Conservation (phyloP, 176 grass and related monocot genomes). For the Cenchrus purpureus region DNA sequence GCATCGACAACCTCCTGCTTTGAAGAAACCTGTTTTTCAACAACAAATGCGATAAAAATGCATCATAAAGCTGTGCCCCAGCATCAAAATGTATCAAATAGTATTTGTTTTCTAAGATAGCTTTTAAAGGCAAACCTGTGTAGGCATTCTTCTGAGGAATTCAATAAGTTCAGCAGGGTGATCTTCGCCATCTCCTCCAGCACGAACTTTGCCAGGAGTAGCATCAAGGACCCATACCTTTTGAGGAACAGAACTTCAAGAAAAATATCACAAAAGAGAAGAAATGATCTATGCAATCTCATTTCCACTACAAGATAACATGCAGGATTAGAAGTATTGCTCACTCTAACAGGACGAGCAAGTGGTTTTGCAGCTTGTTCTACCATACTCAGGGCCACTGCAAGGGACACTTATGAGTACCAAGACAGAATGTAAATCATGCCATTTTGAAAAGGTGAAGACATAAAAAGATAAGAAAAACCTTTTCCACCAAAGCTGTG, state of each 20-base stretch:
- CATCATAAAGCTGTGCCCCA: background rate
- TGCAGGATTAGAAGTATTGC: background rate
- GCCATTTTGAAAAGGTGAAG: background rate
- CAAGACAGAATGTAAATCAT: background rate
- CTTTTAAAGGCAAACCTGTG: slow-evolving; percentile 49
- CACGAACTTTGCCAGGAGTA: slow-evolving; percentile 87
- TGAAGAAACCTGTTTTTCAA: slow-evolving; percentile 66
- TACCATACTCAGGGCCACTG: slow-evolving; percentile 98
- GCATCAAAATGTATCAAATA: background rate
- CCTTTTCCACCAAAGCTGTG: slow-evolving; percentile 99
- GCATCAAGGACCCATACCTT: slow-evolving; percentile 99
- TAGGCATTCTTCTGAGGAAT: slow-evolving; percentile 79
- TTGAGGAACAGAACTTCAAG: slow-evolving; percentile 40
- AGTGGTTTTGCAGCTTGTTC: slow-evolving; percentile 99
- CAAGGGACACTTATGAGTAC: slow-evolving; percentile 27
- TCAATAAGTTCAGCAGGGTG: slow-evolving; percentile 91
- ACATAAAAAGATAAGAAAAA: slow-evolving; percentile 32
- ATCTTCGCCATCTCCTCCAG: slow-evolving; percentile 95
- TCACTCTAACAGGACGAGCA: slow-evolving; percentile 90
- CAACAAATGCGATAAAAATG: slow-evolving; percentile 26
- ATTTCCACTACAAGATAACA: slow-evolving; percentile 12
- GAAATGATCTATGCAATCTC: background rate
- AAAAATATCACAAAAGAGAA: slow-evolving; percentile 7
- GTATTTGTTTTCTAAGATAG: background rate
- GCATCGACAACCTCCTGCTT: slow-evolving; percentile 77